These are phyloP conservation scores for Lactifluus volemus DNA, from an alignment of 768 basidiomycete genomes.

Conservation along the genomic window DNA sequence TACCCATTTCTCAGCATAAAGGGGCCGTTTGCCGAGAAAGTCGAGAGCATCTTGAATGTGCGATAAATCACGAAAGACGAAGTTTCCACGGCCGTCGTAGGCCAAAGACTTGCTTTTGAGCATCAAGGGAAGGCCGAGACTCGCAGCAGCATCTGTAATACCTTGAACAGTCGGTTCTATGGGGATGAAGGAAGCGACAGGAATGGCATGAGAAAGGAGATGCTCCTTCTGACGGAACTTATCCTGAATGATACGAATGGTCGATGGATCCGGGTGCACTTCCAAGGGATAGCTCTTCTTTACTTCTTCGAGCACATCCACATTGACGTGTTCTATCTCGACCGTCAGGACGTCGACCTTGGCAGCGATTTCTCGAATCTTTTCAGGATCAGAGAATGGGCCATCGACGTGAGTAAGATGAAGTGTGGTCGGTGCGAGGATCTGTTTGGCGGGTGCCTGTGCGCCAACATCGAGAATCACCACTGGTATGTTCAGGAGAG, in stretches of 20 bases:
- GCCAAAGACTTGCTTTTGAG: slow-evolving; percentile 92
- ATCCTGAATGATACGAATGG: slow-evolving; percentile 80
- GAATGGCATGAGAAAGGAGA: slow-evolving; percentile 40
- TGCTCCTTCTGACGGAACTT: slow-evolving; percentile 57
- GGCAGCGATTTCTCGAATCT: slow-evolving; percentile 70
- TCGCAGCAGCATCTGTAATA: slow-evolving; percentile 41
- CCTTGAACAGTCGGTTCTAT: slow-evolving; percentile 49
- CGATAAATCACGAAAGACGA: slow-evolving; percentile 48
- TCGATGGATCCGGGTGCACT: slow-evolving; percentile 68
- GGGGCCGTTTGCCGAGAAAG: slow-evolving; percentile 55
- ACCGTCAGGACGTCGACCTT: slow-evolving; percentile 86
- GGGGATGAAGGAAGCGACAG: slow-evolving; percentile 50
- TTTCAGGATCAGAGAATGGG: slow-evolving; percentile 70
- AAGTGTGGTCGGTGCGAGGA: slow-evolving; percentile 48
- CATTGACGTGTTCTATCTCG: slow-evolving; percentile 96
- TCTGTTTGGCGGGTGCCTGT: slow-evolving; percentile 84
- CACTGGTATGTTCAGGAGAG: slow-evolving; percentile 75
- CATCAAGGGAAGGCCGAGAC: slow-evolving; percentile 85
- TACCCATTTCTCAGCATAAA: slow-evolving; percentile 95
- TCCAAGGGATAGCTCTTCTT: slow-evolving; percentile 30
- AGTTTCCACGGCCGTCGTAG: slow-evolving; percentile 95
- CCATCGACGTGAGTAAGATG: slow-evolving; percentile 69
- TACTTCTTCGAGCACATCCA: slow-evolving; percentile 56
- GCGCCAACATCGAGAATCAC: slow-evolving; percentile 79
- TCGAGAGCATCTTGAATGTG: slow-evolving; percentile 46